Evolutionary conservation across 2,329 filamentous ascomycete genomes (phyloP), one percentile per base, ranked within the genome.

Genomic region (Ophiocordyceps sinensis): DNA sequence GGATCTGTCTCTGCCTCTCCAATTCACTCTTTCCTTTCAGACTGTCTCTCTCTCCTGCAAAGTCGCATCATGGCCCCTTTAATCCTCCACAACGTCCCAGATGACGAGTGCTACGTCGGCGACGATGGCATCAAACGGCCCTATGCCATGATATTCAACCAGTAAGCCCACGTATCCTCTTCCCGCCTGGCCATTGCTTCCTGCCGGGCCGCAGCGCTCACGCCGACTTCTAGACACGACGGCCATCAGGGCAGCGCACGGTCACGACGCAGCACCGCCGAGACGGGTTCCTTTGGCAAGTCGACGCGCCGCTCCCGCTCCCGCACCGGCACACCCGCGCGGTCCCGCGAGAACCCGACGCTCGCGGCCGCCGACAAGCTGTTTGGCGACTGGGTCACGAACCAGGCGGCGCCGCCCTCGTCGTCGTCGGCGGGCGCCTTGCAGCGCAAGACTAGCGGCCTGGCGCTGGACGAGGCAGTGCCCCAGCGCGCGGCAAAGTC

Each of bases 61-160:
- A 28, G n/a, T n/a, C 23, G n/a, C 19, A 29, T 36, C 40, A 80
- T 79, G 75, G 70, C 75, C 43, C 77, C 77, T 49, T 64, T 81
- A 43, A 79, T 81, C 52, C 63, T 82, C 29, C 77, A 82, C 55
- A 80, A 79, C 54, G 77, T 81, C 47, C 76, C 77, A 43, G 77
- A 81, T 48, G 77, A 81, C 39, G 77, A 81, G 54, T 71, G 77
- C 39, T 81, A 79, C 54, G 62, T 75, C 6, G 77, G 77, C 43
- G 74, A 79, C 41, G 77, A 81, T 59, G 77, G 77, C 45, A 56
- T 80, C 47, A 73, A 74, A 56, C 64, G 77, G 45, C 77, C 77
- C 2, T 82, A 79, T 54, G 77, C 76, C 46, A 76, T 81, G 69
- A 67, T 79, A 31, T 79, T 76, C 52, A 70, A 74, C 52, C 71